Evolutionary conservation across 2,329 filamentous ascomycete genomes (phyloP).

Genomic region (Venturia aucupariae): DNA sequence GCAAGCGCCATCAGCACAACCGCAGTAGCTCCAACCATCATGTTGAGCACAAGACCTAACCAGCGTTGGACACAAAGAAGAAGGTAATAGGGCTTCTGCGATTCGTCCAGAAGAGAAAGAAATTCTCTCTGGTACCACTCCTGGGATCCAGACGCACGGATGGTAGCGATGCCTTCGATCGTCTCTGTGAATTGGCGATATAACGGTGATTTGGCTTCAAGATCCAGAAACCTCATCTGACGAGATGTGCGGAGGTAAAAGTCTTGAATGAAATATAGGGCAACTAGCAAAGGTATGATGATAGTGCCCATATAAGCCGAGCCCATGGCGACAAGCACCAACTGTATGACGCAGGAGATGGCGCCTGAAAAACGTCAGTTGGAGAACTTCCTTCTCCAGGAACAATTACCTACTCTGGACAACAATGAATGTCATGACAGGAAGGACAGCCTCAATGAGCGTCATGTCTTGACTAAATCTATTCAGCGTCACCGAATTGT

Average conservation of each 20-base stretch:
- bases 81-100: slow-evolving; percentile 37
- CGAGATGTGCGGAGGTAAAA: slow-evolving; percentile 38
- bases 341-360: neutral
- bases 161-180: slow-evolving; percentile 38
- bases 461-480: slow-evolving; percentile 14
- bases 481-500: slow-evolving; percentile 8
- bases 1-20: slow-evolving; percentile 28
- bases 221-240: slow-evolving; percentile 34
- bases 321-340: neutral
- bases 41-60: slow-evolving; percentile 32
- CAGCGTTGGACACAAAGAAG: slow-evolving; percentile 37
- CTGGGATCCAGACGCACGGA: slow-evolving; percentile 44
- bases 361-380: too few relatives aligned
- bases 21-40: slow-evolving; percentile 32
- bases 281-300: slow-evolving; percentile 19
- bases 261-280: slow-evolving; percentile 26
- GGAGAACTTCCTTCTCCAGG: too few relatives aligned
- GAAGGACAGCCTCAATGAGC: slow-evolving; percentile 9
- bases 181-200: slow-evolving; percentile 43
- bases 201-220: slow-evolving; percentile 34
- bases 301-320: slow-evolving; percentile 21
- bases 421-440: too few relatives aligned
- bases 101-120: slow-evolving; percentile 29
- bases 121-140: slow-evolving; percentile 29
- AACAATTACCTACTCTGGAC: too few relatives aligned